A percentile compares a stretch with the other conserved stretches of the same genome.
These are phyloP conservation scores for Eutypa lata DNA, from an alignment of 2,329 filamentous ascomycete species.

Conservation along the genomic window DNA sequence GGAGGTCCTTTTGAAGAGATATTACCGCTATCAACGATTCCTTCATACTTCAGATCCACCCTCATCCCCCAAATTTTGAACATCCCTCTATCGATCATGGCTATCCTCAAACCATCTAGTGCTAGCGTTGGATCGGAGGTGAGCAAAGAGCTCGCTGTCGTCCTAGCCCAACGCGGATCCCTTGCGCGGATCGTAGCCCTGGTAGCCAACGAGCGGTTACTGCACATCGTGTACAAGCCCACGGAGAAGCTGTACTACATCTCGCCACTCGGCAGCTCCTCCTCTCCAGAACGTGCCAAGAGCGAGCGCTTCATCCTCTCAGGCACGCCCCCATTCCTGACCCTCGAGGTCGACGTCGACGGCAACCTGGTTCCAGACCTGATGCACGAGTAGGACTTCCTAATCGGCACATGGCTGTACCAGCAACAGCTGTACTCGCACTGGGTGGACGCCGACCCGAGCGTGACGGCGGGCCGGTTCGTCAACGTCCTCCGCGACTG, in stretches of 20 bases:
- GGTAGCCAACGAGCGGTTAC: background rate
- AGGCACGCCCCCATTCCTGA: background rate
- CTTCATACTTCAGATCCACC: background rate
- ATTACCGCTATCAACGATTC: background rate
- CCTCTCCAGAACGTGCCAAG: background rate
- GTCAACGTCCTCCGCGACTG: background rate
- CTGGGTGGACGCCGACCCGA: background rate
- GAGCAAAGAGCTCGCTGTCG: background rate
- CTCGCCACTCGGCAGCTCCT: background rate
- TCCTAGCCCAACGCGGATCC: background rate
- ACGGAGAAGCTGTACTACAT: background rate
- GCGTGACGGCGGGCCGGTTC: background rate
- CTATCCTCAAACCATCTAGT: background rate
- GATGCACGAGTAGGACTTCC: background rate
- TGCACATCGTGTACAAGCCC: background rate
- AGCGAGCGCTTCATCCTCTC: background rate
- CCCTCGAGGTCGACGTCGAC: background rate
- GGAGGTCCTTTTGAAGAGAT: background rate
- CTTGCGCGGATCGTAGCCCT: background rate
- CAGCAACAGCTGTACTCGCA: background rate
- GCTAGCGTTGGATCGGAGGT: background rate
- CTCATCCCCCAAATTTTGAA: background rate
- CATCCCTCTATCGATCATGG: background rate
- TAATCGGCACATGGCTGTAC: background rate
- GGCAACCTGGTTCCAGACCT: background rate